A percentile compares a stretch with the other conserved stretches of the same genome.
Evolutionary conservation across 371 early-diverging fungal genomes (phyloP).

Genomic region (Aphelidium insulamus): DNA sequence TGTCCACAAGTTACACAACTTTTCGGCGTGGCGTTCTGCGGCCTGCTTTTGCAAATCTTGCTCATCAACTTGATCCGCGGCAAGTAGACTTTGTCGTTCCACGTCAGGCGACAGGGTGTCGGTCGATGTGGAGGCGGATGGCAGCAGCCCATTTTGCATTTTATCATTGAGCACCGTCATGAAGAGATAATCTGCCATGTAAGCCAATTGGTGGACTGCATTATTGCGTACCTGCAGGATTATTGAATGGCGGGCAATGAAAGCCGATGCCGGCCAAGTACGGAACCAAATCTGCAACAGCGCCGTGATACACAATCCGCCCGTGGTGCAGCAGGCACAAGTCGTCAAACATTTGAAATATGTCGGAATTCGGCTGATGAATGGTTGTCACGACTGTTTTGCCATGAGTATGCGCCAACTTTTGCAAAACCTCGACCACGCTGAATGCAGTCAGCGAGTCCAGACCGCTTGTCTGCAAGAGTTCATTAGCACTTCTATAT

Average conservation of each 20-base stretch:
- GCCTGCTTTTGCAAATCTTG: no score
- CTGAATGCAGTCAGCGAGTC: constrained; percentile 49
- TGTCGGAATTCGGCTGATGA: constrained; percentile 29
- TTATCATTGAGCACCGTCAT: constrained; percentile 12
- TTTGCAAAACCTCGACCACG: constrained; percentile 26
- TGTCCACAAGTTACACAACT: no score
- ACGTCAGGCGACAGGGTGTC: no score
- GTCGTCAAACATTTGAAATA: constrained; percentile 26
- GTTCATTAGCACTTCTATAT: no score
- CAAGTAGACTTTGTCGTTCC: no score
- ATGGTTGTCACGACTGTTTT: constrained; percentile 38
- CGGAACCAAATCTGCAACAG: constrained; percentile 11
- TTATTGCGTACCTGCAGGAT: no score
- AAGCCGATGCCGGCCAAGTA: constrained; percentile 23
- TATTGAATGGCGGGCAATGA: constrained; percentile 29
- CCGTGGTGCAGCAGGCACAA: constrained; percentile 31
- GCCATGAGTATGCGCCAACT: constrained; percentile 25
- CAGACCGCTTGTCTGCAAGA: no score
- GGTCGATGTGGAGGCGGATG: no score
- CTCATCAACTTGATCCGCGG: no score
- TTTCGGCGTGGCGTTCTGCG: no score
- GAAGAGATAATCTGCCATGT: constrained; percentile 39
- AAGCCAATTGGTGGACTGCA: no score
- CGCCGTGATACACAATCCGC: constrained; percentile 26
- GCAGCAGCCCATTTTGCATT: no score